phyloP scores from a whole-genome alignment of 164 flowering plant genomes.

The Protea cynaroides region DNA sequence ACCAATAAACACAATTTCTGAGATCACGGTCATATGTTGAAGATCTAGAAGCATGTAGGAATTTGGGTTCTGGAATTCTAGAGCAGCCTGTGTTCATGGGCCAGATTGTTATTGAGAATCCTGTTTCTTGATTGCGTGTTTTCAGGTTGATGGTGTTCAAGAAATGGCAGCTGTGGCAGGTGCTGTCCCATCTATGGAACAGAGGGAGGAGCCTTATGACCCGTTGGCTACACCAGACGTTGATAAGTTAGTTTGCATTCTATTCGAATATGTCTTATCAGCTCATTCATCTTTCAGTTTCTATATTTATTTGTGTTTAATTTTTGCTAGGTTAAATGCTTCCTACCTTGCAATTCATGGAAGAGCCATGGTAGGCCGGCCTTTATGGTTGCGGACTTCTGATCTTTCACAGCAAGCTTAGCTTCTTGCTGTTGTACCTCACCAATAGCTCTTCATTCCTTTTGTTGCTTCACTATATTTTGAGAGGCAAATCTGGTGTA shows the following conservation, averaged over 20 bases:
- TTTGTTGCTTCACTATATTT: background rate
- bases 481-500: constrained; percentile 1
- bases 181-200: constrained; percentile 49
- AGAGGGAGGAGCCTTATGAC: constrained; percentile 70
- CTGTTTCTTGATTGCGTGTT: background rate
- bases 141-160: constrained; percentile 76
- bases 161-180: constrained; percentile 52
- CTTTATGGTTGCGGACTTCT: constrained; percentile 67
- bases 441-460: background rate
- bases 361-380: constrained; percentile 74
- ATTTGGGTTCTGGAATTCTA: no score
- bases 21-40: no score
- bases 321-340: constrained; percentile 60
- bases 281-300: background rate
- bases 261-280: background rate
- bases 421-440: background rate
- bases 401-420: constrained; percentile 39
- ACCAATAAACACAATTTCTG: no score
- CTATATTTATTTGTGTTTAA: constrained; percentile 5
- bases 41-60: no score
- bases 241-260: constrained; percentile 51
- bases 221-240: constrained; percentile 92
- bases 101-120: no score
- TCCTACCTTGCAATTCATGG: constrained; percentile 73
- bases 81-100: no score